Evolutionary conservation across 2,329 filamentous ascomycete species (phyloP).

Genomic region (Alternaria triticimaculans): DNA sequence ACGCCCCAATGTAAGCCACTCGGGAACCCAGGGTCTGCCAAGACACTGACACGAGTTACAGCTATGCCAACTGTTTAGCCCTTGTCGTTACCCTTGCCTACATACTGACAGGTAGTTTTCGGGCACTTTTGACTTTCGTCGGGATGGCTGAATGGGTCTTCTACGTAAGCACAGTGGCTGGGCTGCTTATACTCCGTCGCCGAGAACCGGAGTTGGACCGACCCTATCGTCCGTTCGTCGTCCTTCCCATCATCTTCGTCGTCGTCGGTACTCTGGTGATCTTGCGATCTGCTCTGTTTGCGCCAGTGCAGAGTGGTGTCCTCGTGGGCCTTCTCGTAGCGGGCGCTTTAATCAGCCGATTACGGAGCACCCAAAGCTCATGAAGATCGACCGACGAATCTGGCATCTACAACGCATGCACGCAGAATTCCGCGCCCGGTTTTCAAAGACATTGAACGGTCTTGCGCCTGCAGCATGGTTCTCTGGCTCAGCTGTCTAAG

Average conservation of each 20-base stretch:
- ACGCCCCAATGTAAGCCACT: slow-evolving; percentile 42
- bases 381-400: neutral
- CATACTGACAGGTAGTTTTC: slow-evolving; percentile 67
- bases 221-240: slow-evolving; percentile 62
- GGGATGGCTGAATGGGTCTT: slow-evolving; percentile 61
- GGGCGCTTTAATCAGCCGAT: slow-evolving; percentile 52
- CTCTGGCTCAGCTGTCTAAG: neutral
- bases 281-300: slow-evolving; percentile 64
- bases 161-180: slow-evolving; percentile 68
- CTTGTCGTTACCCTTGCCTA: slow-evolving; percentile 58
- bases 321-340: slow-evolving; percentile 60
- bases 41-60: slow-evolving; percentile 17
- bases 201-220: slow-evolving; percentile 62
- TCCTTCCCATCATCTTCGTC: slow-evolving; percentile 61
- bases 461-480: neutral
- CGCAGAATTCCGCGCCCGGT: neutral
- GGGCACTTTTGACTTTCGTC: slow-evolving; percentile 63
- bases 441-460: neutral
- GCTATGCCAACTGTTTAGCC: slow-evolving; percentile 38
- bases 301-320: slow-evolving; percentile 60
- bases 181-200: slow-evolving; percentile 63
- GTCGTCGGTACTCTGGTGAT: slow-evolving; percentile 68
- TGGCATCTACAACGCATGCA: neutral
- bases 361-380: slow-evolving; percentile 21
- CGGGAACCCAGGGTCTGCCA: neutral